Evolutionary conservation across 1,284 basidiomycete species (phyloP), one percentile per base, ranked within the genome.

Genomic region (Fomitopsis betulina): DNA sequence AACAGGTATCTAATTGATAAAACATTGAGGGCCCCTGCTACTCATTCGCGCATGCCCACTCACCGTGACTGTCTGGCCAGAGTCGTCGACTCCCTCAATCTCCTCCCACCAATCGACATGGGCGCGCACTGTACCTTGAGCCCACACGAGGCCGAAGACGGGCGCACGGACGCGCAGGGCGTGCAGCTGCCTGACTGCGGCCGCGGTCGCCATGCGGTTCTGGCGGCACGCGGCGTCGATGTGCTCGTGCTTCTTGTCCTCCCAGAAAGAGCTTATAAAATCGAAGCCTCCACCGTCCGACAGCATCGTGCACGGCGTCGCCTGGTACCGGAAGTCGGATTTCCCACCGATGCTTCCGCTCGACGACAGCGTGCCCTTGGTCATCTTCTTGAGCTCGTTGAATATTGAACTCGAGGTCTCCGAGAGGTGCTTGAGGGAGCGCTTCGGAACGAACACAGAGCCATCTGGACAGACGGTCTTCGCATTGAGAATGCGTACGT

Each of bases 161-260:
- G 83, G 83, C 6, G 75, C 75, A 3, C 67, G 58, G 13, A 85
- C 69, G 47, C 71, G 68, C 21, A 83, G 66, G 9, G 80, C 77
- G 59, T 82, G 75, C 27, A 83, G 68, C 63, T 85, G 83, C 1
- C 83, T 74, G 3, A 73, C 72, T 1, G 75, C 75, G 4, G 79
- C 73, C 5, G 83, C 74, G 3, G 81, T 81, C 2, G 81, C 72
- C 73, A 85, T 83, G 35, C 83, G 71, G 65, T 85, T 85, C 68
- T 85, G 83, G 25, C 83, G 70, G 63, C 82, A 82, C 0, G 83
- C 83, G 61, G 80, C 77, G 37, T 79, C 79, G 7, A 80, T 72
- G 61, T 78, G 66, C 6, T 72, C 63, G 53, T 81, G 78, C 59
- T 83, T 85, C 73, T 85, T 85, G 67, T 85, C 82, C 63, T 85